Evolutionary conservation across 495 filamentous ascomycete genomes (phyloP).

Genomic region (Aspergillus heteromorphus): DNA sequence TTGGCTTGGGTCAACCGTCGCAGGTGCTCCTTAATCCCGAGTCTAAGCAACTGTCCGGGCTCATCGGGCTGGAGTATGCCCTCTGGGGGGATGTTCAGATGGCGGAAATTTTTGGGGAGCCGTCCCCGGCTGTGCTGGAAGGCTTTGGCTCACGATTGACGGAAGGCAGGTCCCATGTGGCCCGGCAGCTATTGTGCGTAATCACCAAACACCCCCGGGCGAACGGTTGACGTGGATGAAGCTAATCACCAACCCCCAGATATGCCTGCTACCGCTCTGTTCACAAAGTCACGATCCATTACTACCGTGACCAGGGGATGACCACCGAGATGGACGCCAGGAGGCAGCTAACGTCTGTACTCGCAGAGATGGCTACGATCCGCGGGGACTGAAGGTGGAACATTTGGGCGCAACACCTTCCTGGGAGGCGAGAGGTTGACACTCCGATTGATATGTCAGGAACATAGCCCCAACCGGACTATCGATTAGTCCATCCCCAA

Average conservation of each 20-base stretch:
- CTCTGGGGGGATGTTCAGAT: conserved; percentile 47
- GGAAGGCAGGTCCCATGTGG: conserved; percentile 18
- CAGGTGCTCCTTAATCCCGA: conserved; percentile 54
- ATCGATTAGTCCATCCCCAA: too few species aligned
- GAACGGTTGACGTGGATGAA: not conserved
- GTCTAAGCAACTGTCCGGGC: conserved; percentile 38
- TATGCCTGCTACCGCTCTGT: conserved; percentile 41
- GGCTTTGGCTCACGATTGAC: conserved; percentile 30
- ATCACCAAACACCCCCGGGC: not conserved
- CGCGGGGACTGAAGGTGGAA: not conserved
- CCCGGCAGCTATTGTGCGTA: conserved; percentile 35
- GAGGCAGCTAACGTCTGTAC: conserved; percentile 27
- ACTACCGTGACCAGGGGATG: conserved; percentile 37
- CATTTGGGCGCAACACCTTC: not conserved
- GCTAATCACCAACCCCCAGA: conserved; percentile 13
- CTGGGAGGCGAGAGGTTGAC: not conserved
- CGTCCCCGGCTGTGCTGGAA: conserved; percentile 31
- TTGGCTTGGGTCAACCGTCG: conserved; percentile 49
- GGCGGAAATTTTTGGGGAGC: conserved; percentile 39
- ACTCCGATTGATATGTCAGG: not conserved
- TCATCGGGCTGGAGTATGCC: conserved; percentile 42
- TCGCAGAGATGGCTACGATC: conserved; percentile 21
- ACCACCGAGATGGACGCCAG: conserved; percentile 34
- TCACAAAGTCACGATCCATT: conserved; percentile 34
- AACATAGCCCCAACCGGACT: not conserved